Percentiles rank a stretch among this genome's conserved stretches.
Conservation (phyloP, 805 yeast species). For the Candida multigemmis region DNA sequence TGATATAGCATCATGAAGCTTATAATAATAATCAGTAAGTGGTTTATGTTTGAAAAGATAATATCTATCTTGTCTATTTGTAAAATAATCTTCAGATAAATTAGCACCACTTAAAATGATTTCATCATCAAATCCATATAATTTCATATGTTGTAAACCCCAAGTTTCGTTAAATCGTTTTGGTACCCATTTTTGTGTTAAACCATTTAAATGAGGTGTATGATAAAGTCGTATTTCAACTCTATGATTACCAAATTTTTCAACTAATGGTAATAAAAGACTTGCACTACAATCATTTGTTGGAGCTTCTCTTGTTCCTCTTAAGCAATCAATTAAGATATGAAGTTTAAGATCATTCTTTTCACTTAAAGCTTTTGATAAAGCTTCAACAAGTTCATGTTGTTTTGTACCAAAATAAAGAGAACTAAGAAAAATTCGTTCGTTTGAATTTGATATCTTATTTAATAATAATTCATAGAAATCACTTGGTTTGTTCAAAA, state of each 20-base stretch:
- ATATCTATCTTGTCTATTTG: conserved; percentile 91
- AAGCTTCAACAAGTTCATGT: conserved; percentile 57
- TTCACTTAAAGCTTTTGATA: conserved; percentile 47
- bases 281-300: conserved; percentile 60
- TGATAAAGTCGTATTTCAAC: conserved; percentile 81
- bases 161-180: conserved; percentile 81
- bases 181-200: conserved; percentile 60
- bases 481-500: conserved; percentile 57
- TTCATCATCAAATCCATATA: conserved; percentile 91
- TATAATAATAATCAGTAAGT: conserved; percentile 65
- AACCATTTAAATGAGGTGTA: conserved; percentile 75
- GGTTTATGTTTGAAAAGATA: conserved; percentile 52
- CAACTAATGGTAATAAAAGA: conserved; percentile 56
- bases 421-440: conserved; percentile 72
- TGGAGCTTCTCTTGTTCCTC: conserved; percentile 94
- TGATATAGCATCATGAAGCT: conserved; percentile 61
- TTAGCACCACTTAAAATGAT: conserved; percentile 88
- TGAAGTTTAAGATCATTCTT: conserved; percentile 60
- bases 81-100: conserved; percentile 82
- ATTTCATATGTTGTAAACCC: conserved; percentile 96
- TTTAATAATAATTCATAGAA: conserved; percentile 59
- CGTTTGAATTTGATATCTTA: conserved; percentile 54
- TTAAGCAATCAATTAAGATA: conserved; percentile 74
- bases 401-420: conserved; percentile 82
- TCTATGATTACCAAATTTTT: conserved; percentile 52